A percentile compares a stretch with the other conserved stretches of the same genome.
These are phyloP conservation scores for Ascocoryne sarcoides DNA, from an alignment of 2,329 filamentous ascomycete species.

Conservation along the genomic window DNA sequence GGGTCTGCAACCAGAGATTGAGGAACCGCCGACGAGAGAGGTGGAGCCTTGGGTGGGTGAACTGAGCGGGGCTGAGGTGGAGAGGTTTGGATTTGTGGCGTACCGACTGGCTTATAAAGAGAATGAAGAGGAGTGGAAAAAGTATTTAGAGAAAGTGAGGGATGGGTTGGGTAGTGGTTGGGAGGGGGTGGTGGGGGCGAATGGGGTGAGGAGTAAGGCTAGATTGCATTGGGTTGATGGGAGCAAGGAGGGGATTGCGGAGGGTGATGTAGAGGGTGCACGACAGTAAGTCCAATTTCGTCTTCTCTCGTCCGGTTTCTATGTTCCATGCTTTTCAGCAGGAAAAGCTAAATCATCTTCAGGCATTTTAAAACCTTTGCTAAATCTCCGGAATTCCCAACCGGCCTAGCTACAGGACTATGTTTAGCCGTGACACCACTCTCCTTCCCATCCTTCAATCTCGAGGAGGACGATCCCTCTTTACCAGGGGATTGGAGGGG, in stretches of 20 bases:
- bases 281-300: slow-evolving; percentile 9
- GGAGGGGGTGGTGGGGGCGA: slow-evolving; percentile 10
- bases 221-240: slow-evolving; percentile 19
- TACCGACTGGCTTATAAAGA: slow-evolving; percentile 14
- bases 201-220: slow-evolving; percentile 12
- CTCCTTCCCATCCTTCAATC: slow-evolving; percentile 8
- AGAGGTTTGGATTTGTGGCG: slow-evolving; percentile 16
- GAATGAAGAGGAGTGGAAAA: slow-evolving; percentile 14
- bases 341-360: neutral
- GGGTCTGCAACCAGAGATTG: slow-evolving; percentile 10
- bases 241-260: slow-evolving; percentile 9
- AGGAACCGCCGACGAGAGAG: slow-evolving; percentile 4
- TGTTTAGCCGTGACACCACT: slow-evolving; percentile 14
- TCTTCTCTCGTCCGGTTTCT: neutral
- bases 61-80: slow-evolving; percentile 5
- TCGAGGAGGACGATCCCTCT: neutral
- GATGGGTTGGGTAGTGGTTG: slow-evolving; percentile 11
- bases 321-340: neutral
- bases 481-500: neutral
- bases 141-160: slow-evolving; percentile 6
- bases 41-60: slow-evolving; percentile 14
- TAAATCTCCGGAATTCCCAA: slow-evolving; percentile 3
- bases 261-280: slow-evolving; percentile 16
- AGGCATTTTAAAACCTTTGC: slow-evolving; percentile 15
- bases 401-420: slow-evolving; percentile 7